A percentile compares a stretch with the other conserved stretches of the same genome.
These are phyloP conservation scores for Fusarium nelsonii DNA, from an alignment of 2,329 filamentous ascomycete species.

Conservation along the genomic window DNA sequence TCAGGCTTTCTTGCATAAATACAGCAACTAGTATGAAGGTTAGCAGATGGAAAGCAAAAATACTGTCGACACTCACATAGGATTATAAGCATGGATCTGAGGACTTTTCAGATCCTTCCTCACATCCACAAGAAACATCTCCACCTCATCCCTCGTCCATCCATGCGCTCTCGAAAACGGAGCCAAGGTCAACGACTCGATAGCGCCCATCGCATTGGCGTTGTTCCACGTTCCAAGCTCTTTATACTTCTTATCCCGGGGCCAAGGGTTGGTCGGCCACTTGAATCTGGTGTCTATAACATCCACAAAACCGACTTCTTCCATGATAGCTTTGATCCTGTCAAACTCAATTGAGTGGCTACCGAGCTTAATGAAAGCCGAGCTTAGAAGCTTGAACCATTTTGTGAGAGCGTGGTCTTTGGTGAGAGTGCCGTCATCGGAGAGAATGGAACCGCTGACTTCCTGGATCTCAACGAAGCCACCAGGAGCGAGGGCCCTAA, in stretches of 20 bases:
- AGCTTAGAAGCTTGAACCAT: slow-evolving; percentile 7
- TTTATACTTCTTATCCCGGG: slow-evolving; percentile 21
- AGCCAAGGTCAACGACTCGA: slow-evolving; percentile 21
- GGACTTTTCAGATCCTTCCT: slow-evolving; percentile 28
- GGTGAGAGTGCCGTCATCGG: slow-evolving; percentile 7
- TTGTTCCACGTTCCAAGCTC: slow-evolving; percentile 27
- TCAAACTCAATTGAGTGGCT: neutral
- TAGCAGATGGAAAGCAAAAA: neutral
- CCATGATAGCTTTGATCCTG: slow-evolving; percentile 12
- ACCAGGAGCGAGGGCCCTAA: neutral
- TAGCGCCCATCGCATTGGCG: neutral
- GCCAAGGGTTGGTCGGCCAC: slow-evolving; percentile 30
- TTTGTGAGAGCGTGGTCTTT: neutral
- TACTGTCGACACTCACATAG: slow-evolving; percentile 1
- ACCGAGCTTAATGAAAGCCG: slow-evolving; percentile 8
- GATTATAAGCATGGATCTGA: slow-evolving; percentile 31
- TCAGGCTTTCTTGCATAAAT: neutral
- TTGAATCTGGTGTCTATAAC: slow-evolving; percentile 1
- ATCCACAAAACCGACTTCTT: slow-evolving; percentile 4
- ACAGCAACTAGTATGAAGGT: neutral
- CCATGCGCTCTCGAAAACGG: slow-evolving; percentile 22
- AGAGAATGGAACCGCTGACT: neutral
- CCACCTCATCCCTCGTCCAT: slow-evolving; percentile 26
- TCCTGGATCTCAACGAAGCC: slow-evolving; percentile 22
- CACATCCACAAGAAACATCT: slow-evolving; percentile 13